These are phyloP conservation scores for Wickerhamiella sorbophila DNA, from an alignment of 805 yeast species.

Conservation along the genomic window DNA sequence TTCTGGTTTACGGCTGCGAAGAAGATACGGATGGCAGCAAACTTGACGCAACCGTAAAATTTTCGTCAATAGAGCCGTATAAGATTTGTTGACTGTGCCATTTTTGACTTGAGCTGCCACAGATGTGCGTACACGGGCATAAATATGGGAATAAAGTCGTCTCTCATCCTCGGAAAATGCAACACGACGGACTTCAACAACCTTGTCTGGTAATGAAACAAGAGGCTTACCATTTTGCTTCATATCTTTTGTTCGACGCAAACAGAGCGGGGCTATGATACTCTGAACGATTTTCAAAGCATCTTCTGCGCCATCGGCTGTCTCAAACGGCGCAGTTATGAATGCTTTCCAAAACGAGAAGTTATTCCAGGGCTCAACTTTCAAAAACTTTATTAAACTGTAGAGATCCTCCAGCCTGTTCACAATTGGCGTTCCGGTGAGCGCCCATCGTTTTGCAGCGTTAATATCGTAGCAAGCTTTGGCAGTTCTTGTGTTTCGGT, in stretches of 20 bases:
- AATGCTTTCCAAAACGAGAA: conserved; percentile 79
- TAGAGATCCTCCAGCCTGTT: conserved; percentile 78
- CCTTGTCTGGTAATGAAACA: conserved; percentile 65
- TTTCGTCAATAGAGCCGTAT: conserved; percentile 69
- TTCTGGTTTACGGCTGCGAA: conserved; percentile 22
- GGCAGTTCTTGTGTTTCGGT: conserved; percentile 63
- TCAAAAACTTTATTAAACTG: conserved; percentile 57
- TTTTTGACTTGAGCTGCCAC: conserved; percentile 22
- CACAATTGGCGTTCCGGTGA: conserved; percentile 89
- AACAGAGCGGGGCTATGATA: conserved; percentile 64
- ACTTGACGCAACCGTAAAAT: conserved; percentile 73
- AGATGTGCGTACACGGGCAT: conserved; percentile 43
- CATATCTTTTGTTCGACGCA: conserved; percentile 80
- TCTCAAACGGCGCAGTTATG: conserved; percentile 70
- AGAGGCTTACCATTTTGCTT: conserved; percentile 62
- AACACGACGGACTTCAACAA: conserved; percentile 52
- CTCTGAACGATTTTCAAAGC: conserved; percentile 79
- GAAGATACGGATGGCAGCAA: conserved; percentile 69
- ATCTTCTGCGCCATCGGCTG: conserved; percentile 41
- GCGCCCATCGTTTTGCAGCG: conserved; percentile 61
- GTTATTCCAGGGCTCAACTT: conserved; percentile 82
- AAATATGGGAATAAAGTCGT: conserved; percentile 51
- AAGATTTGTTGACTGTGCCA: conserved; percentile 59
- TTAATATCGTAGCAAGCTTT: conserved; percentile 56
- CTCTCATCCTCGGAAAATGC: conserved; percentile 53